These are phyloP conservation scores for Dalbergia oliveri DNA, from an alignment of 306 rosid genomes.

Conservation along the genomic window DNA sequence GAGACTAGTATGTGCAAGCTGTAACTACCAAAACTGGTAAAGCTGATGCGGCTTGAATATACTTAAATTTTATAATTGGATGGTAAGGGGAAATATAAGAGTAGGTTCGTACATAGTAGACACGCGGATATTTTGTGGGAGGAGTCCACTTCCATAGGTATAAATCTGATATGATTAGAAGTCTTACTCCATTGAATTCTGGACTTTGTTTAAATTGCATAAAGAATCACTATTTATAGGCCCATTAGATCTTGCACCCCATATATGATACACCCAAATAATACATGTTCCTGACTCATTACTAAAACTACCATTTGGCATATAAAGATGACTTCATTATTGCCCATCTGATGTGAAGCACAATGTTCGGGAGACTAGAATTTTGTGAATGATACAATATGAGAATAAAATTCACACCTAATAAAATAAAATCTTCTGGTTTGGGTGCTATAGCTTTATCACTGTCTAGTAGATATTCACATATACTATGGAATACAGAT, in stretches of 20 bases:
- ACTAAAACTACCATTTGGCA: background rate
- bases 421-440: background rate
- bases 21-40: background rate
- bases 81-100: background rate
- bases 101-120: background rate
- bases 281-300: background rate
- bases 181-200: background rate
- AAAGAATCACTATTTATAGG: conserved; percentile 11
- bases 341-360: conserved; percentile 1
- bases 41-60: background rate
- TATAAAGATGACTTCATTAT: conserved; percentile 14
- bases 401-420: background rate
- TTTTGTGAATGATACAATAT: conserved; percentile 28
- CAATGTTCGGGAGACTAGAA: conserved; percentile 1
- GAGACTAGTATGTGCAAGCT: conserved; percentile 4
- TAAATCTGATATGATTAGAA: background rate
- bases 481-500: conserved; percentile 2
- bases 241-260: background rate
- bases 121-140: background rate
- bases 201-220: conserved; percentile 2
- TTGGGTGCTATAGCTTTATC: background rate
- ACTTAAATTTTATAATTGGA: background rate
- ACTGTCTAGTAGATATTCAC: conserved; percentile 27
- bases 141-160: background rate
- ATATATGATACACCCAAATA: background rate